phyloP scores from a whole-genome alignment of 495 filamentous ascomycete species.

The Monascus purpureus region DNA sequence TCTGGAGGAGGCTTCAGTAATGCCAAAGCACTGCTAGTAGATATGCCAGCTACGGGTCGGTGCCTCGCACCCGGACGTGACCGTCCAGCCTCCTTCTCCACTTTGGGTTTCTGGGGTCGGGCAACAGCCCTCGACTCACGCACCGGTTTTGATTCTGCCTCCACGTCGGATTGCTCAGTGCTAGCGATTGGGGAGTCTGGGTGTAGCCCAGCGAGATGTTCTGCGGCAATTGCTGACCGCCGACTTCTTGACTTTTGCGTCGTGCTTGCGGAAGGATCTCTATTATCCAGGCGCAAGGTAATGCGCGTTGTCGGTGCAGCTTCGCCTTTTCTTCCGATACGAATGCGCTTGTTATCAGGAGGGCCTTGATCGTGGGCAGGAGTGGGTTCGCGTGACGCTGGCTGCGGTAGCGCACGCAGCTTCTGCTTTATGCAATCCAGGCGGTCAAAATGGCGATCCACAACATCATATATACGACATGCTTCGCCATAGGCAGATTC shows the following conservation, averaged over 20 bases:
- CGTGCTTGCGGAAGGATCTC: constrained; percentile 7
- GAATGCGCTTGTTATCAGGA: constrained; percentile 38
- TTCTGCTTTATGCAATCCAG: constrained; percentile 67
- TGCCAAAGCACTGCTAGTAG: constrained; percentile 70
- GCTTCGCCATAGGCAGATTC: constrained; percentile 74
- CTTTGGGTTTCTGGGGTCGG: background rate
- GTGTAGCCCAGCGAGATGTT: constrained; percentile 21
- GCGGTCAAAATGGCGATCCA: constrained; percentile 66
- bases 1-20: constrained; percentile 64
- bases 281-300: constrained; percentile 47
- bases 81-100: constrained; percentile 32
- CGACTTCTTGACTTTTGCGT: constrained; percentile 24
- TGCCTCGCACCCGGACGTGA: constrained; percentile 36
- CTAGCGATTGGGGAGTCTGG: constrained; percentile 32
- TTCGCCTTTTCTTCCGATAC: constrained; percentile 25
- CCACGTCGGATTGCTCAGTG: constrained; percentile 32
- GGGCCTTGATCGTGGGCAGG: constrained; percentile 29
- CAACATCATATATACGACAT: constrained; percentile 59
- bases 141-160: constrained; percentile 12
- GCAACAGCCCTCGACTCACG: background rate
- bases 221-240: constrained; percentile 20
- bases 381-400: constrained; percentile 53
- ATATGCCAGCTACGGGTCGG: constrained; percentile 45
- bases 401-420: constrained; percentile 61
- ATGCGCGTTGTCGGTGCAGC: constrained; percentile 38